Conservation (phyloP, 2,329 filamentous ascomycete species). For the Cercospora brassicicola region DNA sequence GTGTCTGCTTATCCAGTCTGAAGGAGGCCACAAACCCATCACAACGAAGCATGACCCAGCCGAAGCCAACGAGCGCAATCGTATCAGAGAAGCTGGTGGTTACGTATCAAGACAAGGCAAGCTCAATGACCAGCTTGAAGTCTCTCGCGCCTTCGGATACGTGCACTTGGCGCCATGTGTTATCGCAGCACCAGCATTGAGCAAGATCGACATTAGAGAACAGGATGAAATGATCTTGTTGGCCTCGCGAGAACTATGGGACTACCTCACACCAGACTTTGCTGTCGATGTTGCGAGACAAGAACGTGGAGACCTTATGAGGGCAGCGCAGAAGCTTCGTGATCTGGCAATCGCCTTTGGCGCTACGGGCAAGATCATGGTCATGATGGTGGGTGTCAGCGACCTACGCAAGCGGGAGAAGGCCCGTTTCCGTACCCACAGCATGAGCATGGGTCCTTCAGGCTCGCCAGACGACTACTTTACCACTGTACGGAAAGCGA, state of each 20-base stretch:
- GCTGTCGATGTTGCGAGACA: constrained; percentile 88
- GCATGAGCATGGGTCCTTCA: constrained; percentile 80
- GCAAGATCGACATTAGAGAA: constrained; percentile 74
- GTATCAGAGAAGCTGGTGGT: constrained; percentile 90
- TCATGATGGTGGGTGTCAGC: constrained; percentile 94
- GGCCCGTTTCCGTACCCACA: constrained; percentile 72
- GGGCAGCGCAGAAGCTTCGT: constrained; percentile 87
- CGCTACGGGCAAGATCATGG: constrained; percentile 92
- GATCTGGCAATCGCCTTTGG: constrained; percentile 96
- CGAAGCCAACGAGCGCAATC: constrained; percentile 75
- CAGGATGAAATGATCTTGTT: constrained; percentile 92
- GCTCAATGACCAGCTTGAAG: constrained; percentile 85
- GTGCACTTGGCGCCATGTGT: constrained; percentile 89
- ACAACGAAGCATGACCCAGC: constrained; percentile 93
- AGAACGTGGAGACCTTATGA: constrained; percentile 87
- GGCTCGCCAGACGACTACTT: constrained; percentile 71
- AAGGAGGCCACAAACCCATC: constrained; percentile 77
- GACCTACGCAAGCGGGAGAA: constrained; percentile 85
- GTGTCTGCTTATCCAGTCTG: constrained; percentile 89
- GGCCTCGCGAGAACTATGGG: constrained; percentile 91
- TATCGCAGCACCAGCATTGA: constrained; percentile 83
- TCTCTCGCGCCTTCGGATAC: constrained; percentile 94
- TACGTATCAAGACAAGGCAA: constrained; percentile 94
- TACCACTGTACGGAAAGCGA: constrained; percentile 63
- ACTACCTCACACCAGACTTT: constrained; percentile 84